Evolutionary conservation across 805 yeast genomes (phyloP).

Genomic region (Nakazawaea wyomingensis): DNA sequence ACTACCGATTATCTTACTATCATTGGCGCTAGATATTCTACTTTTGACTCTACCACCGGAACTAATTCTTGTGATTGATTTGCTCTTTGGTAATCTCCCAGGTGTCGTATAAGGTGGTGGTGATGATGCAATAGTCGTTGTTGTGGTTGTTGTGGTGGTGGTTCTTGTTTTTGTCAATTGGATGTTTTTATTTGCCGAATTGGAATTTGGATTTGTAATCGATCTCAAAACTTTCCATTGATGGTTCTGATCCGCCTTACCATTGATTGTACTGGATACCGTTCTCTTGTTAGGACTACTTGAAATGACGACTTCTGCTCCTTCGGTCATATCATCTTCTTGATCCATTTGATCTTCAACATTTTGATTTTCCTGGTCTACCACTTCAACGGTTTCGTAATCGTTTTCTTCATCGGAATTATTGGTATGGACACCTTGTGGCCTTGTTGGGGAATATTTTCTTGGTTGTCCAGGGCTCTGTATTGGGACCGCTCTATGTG

Average conservation of each 20-base stretch:
- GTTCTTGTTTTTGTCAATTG: constrained; percentile 42
- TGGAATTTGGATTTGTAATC: constrained; percentile 13
- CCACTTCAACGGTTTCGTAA: constrained; percentile 15
- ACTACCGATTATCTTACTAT: constrained; percentile 25
- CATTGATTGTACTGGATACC: constrained; percentile 11
- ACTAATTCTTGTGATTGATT: constrained; percentile 20
- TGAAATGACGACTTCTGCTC: constrained; percentile 13
- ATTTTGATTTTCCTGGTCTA: constrained; percentile 28
- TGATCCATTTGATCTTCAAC: constrained; percentile 36
- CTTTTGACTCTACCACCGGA: constrained; percentile 17
- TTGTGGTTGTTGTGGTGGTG: constrained; percentile 45
- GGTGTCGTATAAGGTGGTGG: constrained; percentile 21
- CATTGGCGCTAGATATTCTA: constrained; percentile 22
- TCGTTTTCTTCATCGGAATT: constrained; percentile 31
- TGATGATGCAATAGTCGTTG: constrained; percentile 21
- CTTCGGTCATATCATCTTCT: constrained; percentile 19
- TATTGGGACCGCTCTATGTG: constrained; percentile 77
- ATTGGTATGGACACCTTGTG: constrained; percentile 24
- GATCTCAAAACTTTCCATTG: constrained; percentile 38
- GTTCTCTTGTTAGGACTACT: constrained; percentile 16
- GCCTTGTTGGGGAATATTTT: constrained; percentile 41
- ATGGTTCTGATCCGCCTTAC: constrained; percentile 12
- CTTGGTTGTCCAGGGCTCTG: constrained; percentile 98
- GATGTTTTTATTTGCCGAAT: constrained; percentile 28
- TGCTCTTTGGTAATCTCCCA: constrained; percentile 24